Conservation (phyloP, 805 yeast species). For the Tetrapisispora taiwanensis region DNA sequence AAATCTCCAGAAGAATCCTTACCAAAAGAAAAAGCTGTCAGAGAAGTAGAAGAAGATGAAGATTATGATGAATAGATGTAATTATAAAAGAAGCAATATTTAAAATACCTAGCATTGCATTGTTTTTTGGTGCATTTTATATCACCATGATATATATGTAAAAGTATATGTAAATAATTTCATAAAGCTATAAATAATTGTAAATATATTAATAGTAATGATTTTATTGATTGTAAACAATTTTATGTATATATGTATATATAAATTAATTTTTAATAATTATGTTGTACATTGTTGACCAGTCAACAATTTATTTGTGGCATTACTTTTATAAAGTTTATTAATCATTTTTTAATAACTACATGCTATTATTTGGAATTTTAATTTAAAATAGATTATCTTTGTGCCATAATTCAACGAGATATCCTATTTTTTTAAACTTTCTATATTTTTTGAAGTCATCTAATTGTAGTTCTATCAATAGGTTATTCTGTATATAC, state of each 20-base stretch:
- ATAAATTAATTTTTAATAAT: background rate
- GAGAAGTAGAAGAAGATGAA: conserved; percentile 37
- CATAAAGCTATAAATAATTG: background rate
- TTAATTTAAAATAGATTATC: no score
- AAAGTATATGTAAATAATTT: background rate
- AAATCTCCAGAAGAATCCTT: conserved; percentile 1
- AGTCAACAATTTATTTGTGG: background rate
- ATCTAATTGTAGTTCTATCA: no score
- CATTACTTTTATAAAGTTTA: background rate
- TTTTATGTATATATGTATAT: no score
- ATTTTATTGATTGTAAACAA: background rate
- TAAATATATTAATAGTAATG: conserved; percentile 1
- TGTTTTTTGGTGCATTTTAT: no score
- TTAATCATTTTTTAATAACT: no score
- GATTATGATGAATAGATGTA: conserved; percentile 34
- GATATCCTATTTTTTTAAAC: no score
- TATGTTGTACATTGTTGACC: background rate
- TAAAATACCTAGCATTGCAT: no score
- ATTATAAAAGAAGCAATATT: background rate
- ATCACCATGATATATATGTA: background rate
- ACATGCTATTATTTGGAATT: no score
- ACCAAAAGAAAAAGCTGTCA: conserved; percentile 22
- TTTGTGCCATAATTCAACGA: no score
- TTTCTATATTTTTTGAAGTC: no score
- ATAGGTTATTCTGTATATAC: conserved; percentile 33